Base-by-base conservation (phyloP, 805 yeast species). In the Lachancea kluyveri region DNA sequence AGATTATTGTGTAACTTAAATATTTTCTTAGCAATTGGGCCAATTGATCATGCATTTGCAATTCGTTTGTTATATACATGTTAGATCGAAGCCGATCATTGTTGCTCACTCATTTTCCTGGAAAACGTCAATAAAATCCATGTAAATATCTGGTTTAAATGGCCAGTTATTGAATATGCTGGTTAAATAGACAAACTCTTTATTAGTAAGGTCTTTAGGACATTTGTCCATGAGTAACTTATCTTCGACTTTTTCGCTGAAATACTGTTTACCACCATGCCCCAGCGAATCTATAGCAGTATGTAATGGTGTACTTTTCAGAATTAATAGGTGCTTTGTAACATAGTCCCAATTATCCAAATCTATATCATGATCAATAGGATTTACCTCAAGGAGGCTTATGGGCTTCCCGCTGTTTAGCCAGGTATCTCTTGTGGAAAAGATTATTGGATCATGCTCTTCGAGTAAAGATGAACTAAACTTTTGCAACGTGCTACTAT, bases 241-340 rank as follows among this genome's bases (percentile, higher is more conserved):
- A 8, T 56, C 46, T 1, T 67, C 45, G 8, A 69, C 55, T 5
- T 52, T 57, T 2, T 35, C 35, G 1, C 24, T 28, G 31, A 65
- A 67, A 39, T 71, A 79, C 3, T 70, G 77, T 3, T 52, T 64
- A 0, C 92, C 95, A 2, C 96, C 96, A 2, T 94, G 88, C 0
- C 95, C 95, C 7, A 90, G 57, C 13, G 72, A 63, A 9, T 64
- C 59, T 1, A 81, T 41, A 3, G 72, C 61, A 13, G 69, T 72
- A 1, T 41, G 33, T 8, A 78, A 49, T 1, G 77, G 67, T 11
- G 67, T 58, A 8, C 62, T 50, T 28, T 63, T 60, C 19, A 68
- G 54, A 13, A 75, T 62, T 61, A 78, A 67, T 23, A 85, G 50
- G 45, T 71, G 72, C 45, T 74, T 78, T 11, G 79, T 64, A 10